Evolutionary conservation across 2,329 filamentous ascomycete genomes (phyloP), one percentile per base, ranked within the genome.

Genomic region (Fusarium burgessii): DNA sequence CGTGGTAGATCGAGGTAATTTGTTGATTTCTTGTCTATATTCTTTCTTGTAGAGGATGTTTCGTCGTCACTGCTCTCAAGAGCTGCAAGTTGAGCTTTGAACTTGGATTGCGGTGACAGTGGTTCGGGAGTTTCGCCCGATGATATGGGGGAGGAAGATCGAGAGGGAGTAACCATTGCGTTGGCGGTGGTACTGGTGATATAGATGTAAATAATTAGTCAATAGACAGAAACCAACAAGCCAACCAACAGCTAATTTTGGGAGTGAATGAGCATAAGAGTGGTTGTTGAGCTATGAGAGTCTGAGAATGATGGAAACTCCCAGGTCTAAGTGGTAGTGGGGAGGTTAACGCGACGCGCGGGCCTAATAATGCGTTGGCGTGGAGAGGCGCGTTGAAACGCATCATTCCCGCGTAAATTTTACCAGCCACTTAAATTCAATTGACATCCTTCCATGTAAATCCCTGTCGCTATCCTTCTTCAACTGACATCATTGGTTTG

Each of bases 81-180:
- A 2, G 82, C 79, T 32, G 84, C 88, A 29, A 90, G 76, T 55
- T 89, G 78, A 23, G 87, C 86, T 71, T 80, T 83, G 52, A 90
- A 82, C 71, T 89, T 90, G 23, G 88, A 85, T 42, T 80, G 82
- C 9, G 88, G 88, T 14, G 88, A 80, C 52, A 86, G 82, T 45
- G 81, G 83, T 61, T 83, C 80, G 47, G 84, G 81, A 42, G 80
- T 80, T 50, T 81, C 83, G 66, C 78, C 81, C 72, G 80, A 78
- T 56, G 79, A 82, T 29, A 78, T 78, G 42, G 84, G 84, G 45
- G 85, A 85, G n/a, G 83, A 79, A 57, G 84, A 81, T 74, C 81
- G 80, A 65, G 85, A 85, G 40, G 65, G 33, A 40, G 66, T 54
- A 76, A 85, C 81, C 87, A 89, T 89, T 77, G 71, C 73, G 5